Base-by-base conservation (phyloP, 2,329 filamentous ascomycete genomes). In the Fusarium secorum region DNA sequence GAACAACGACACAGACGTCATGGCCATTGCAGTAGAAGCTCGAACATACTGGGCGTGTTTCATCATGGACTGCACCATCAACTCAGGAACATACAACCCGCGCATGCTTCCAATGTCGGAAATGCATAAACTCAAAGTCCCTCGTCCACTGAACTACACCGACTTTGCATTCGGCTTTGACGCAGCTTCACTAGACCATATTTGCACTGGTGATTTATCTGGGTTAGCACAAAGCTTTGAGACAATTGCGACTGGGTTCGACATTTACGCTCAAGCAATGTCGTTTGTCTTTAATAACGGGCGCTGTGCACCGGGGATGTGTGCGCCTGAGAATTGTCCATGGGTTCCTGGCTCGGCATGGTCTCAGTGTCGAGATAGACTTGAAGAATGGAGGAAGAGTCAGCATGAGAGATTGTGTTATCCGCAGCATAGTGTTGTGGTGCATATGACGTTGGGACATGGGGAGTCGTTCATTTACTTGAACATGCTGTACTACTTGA, bases 31-130 rank as follows among this genome's bases (percentile, higher is more conserved):
- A 0, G 78, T 81, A 7, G 78, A 82, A 39, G 81, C 80, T 5
- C 72, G 83, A 3, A 83, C 82, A 1, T 83, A 83, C 45, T 85
- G 83, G 83, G 79, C 79, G 0, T 84, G 83, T 65, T 84, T 83
- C 57, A 79, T 85, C 33, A 80, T 85, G 77, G 82, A 84, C 61
- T 81, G 82, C 14, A 80, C 83, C 54, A 78, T 85, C 39, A 81
- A 81, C 39, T 83, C 81, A 4, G 82, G 82, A 0, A 82, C 79
- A 0, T 81, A 81, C 28, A 80, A 80, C 11, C 79, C 80, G 0
- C 79, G 78, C 7, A 80, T 81, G 75, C 74, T 82, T 0, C 78
- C 79, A 7, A 76, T 81, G 67, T 71, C 74, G 0, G 78, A 80
- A 15, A 80, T 81, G 78, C 61, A 71, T 0, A 81, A 80, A 44